Base-by-base conservation (phyloP, 345 rosid species). In the Noccaea bulbosa region DNA sequence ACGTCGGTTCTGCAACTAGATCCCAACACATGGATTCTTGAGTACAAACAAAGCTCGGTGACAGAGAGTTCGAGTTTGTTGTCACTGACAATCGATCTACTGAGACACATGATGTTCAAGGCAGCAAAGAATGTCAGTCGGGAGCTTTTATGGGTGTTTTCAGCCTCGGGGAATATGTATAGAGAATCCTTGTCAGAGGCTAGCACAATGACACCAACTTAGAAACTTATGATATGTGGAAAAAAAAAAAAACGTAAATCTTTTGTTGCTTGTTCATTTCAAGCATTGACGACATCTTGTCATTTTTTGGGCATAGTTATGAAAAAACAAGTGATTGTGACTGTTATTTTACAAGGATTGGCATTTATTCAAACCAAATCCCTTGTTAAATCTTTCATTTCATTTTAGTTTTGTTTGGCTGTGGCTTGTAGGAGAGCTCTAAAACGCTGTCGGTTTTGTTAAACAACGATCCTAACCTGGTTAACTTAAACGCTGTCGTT, bases 21-120 rank as follows among this genome's bases (percentile, higher is more conserved):
- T 78, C 89, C 90, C 17, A 85, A 80, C 45, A 88, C 98, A 32
- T 82, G 96, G 93, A 63, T 91, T 75, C 81, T 91, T 48, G 96
- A 91, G 86, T 89, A 94, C 34, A 67, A 66, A 11, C 64, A 68
- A 49, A 89, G 84, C 78, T 77, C 82, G 15, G 71, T 78, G 22
- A 59, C 79, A 65, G 87, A 87, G 14, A 73, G 78, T 45, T 77
- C 83, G 8, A 81, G 88, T 32, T 62, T 89, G 62, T 61, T 82
- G 56, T 69, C 87, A 43, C 49, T 81, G 24, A 50, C 77, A 15
- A 8, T 79, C 50, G 96, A 89, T 74, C 46, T 89, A 37, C 62
- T 82, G 63, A 83, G 59, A 46, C 62, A 50, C 14, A 34, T 76
- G 79, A 70, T 70, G 79, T 44, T 41, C n/a, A 44, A 58, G 58